phyloP scores from a whole-genome alignment of 1,284 basidiomycete genomes.

The Sanghuangporus baumii region DNA sequence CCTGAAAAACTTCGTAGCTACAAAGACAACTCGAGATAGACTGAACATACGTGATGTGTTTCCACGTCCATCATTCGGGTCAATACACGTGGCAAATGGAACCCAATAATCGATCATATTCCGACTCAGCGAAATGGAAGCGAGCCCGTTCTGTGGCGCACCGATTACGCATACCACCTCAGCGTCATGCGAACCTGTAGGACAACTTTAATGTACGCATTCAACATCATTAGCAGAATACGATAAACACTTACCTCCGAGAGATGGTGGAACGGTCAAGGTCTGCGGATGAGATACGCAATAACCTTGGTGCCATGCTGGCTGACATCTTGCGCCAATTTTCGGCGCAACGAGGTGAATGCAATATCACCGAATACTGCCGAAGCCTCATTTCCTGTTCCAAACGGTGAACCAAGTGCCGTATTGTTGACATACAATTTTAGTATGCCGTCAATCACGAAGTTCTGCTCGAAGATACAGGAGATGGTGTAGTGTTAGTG shows the following conservation, averaged over 20 bases:
- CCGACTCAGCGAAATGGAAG: conserved; percentile 29
- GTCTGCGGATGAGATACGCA: conserved; percentile 39
- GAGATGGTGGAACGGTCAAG: conserved; percentile 10
- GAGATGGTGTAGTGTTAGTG: conserved; percentile 31
- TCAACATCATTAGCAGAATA: neutral
- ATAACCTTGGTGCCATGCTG: conserved; percentile 37
- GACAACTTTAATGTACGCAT: neutral
- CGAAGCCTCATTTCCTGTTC: conserved; percentile 40
- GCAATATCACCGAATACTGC: conserved; percentile 38
- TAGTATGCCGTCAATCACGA: conserved; percentile 29
- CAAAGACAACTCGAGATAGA: neutral
- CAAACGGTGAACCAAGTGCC: conserved; percentile 43
- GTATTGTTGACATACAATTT: conserved; percentile 44
- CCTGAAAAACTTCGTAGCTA: neutral
- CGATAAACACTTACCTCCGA: conserved; percentile 30
- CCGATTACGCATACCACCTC: conserved; percentile 39
- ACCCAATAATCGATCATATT: conserved; percentile 48
- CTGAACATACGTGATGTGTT: conserved; percentile 15
- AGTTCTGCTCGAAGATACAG: conserved; percentile 23
- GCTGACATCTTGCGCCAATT: conserved; percentile 35
- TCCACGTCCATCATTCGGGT: conserved; percentile 45
- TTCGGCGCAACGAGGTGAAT: conserved; percentile 37
- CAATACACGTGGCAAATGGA: conserved; percentile 41
- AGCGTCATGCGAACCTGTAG: conserved; percentile 33
- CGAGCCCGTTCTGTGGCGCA: conserved; percentile 22